A percentile compares a stretch with the other conserved stretches of the same genome.
phyloP scores from a whole-genome alignment of 352 stramenopile species.

The Phytophthora crassamura region DNA sequence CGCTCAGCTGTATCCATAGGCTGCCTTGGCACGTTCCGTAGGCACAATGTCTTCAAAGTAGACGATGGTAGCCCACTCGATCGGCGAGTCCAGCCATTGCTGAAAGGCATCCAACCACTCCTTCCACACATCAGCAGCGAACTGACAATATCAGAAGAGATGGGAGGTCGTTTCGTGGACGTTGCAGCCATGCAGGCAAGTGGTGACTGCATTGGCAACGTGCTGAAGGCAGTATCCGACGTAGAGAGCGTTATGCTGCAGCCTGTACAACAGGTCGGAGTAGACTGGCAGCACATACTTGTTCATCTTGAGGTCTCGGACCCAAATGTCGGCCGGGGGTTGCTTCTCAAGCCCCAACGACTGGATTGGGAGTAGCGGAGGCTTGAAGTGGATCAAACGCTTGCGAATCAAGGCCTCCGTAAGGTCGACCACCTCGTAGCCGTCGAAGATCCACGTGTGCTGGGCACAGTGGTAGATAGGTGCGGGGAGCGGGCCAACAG shows the following conservation, averaged over 20 bases:
- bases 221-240: not conserved
- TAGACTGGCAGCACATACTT: not conserved
- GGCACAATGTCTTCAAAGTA: not conserved
- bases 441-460: too few relatives aligned
- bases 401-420: too few relatives aligned
- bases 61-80: not conserved
- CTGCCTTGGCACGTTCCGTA: not conserved
- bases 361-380: too few relatives aligned
- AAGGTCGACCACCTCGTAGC: too few relatives aligned
- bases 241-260: not conserved
- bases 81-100: not conserved
- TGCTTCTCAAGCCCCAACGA: too few relatives aligned
- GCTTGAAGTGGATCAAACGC: too few relatives aligned
- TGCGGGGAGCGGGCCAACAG: too few relatives aligned
- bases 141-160: not conserved
- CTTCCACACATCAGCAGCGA: not conserved
- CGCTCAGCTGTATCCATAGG: not conserved
- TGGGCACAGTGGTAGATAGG: too few relatives aligned
- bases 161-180: not conserved
- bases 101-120: not conserved
- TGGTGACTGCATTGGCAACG: not conserved
- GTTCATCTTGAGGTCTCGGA: not conserved
- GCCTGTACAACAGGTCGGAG: not conserved
- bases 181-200: not conserved
- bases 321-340: too few relatives aligned